A percentile compares a stretch with the other conserved stretches of the same genome.
Conservation (phyloP, 2,329 filamentous ascomycete genomes). For the Aspergillus hortae region DNA sequence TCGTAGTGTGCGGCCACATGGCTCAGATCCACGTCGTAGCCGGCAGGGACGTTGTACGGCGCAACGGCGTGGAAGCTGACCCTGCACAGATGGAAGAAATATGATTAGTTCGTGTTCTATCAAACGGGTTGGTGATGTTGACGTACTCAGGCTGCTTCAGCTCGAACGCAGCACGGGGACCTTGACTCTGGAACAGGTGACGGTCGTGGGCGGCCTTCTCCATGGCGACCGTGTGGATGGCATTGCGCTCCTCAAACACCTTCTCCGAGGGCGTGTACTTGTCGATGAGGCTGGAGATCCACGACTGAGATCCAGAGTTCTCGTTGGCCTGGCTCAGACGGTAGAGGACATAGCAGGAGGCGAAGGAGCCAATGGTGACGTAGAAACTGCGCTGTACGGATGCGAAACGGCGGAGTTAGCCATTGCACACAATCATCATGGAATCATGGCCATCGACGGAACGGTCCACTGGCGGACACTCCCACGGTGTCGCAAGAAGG, state of each 20-base stretch:
- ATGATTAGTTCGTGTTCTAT: conserved; percentile 4
- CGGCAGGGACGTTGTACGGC: conserved; percentile 62
- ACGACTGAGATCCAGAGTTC: conserved; percentile 37
- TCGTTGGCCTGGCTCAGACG: conserved; percentile 36
- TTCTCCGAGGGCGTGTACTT: conserved; percentile 54
- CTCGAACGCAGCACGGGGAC: conserved; percentile 44
- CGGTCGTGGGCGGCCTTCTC: conserved; percentile 62
- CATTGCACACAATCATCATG: background rate
- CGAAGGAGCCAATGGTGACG: conserved; percentile 41
- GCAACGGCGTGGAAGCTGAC: conserved; percentile 58
- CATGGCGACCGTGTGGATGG: conserved; percentile 57
- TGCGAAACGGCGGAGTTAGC: conserved; percentile 16
- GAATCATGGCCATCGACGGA: conserved; percentile 2
- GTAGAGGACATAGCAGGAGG: conserved; percentile 42
- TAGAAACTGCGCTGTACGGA: conserved; percentile 46
- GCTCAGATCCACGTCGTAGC: conserved; percentile 57
- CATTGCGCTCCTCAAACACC: conserved; percentile 54
- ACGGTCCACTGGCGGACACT: background rate
- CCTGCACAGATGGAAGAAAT: conserved; percentile 36
- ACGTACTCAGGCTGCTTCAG: conserved; percentile 65
- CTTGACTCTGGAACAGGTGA: conserved; percentile 54
- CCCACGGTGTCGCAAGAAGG: conserved; percentile 7
- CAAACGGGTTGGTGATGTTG: background rate
- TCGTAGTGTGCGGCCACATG: conserved; percentile 61
- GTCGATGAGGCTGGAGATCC: conserved; percentile 49